phyloP scores from a whole-genome alignment of 495 filamentous ascomycete species.

The Articulospora tetracladia region DNA sequence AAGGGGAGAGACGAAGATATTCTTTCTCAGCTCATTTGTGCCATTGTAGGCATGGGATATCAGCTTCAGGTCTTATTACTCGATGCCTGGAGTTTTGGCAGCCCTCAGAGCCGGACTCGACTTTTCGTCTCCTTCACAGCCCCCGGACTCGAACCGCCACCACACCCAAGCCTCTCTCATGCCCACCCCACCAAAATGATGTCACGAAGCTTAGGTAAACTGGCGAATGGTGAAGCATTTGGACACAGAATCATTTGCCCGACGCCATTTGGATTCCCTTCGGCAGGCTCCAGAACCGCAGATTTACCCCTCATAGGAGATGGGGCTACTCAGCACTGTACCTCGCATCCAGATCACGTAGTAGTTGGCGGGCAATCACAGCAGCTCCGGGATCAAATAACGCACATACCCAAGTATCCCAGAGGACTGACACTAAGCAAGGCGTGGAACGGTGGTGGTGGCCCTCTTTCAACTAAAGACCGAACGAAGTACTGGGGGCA shows the following conservation, averaged over 20 bases:
- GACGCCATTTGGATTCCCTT: slow-evolving; percentile 54
- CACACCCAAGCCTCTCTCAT: slow-evolving; percentile 56
- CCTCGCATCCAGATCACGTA: slow-evolving; percentile 63
- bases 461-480: slow-evolving; percentile 30
- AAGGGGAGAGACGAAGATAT: slow-evolving; percentile 47
- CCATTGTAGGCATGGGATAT: slow-evolving; percentile 69
- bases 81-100: slow-evolving; percentile 66
- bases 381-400: slow-evolving; percentile 30
- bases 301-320: slow-evolving; percentile 60
- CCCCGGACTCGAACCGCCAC: slow-evolving; percentile 50
- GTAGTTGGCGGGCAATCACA: slow-evolving; percentile 26
- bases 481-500: slow-evolving; percentile 33
- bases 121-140: slow-evolving; percentile 65
- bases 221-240: slow-evolving; percentile 57
- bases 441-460: slow-evolving; percentile 33
- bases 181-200: slow-evolving; percentile 40
- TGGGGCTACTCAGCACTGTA: slow-evolving; percentile 46
- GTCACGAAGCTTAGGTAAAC: slow-evolving; percentile 45
- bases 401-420: slow-evolving; percentile 39
- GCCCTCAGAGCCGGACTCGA: slow-evolving; percentile 56
- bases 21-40: slow-evolving; percentile 63
- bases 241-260: slow-evolving; percentile 42
- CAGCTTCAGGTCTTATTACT: slow-evolving; percentile 59
- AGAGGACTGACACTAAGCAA: slow-evolving; percentile 42
- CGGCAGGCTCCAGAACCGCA: slow-evolving; percentile 42